A percentile compares a stretch with the other conserved stretches of the same genome.
Conservation (phyloP, 306 rosid species). For the Boehmeria nivea region DNA sequence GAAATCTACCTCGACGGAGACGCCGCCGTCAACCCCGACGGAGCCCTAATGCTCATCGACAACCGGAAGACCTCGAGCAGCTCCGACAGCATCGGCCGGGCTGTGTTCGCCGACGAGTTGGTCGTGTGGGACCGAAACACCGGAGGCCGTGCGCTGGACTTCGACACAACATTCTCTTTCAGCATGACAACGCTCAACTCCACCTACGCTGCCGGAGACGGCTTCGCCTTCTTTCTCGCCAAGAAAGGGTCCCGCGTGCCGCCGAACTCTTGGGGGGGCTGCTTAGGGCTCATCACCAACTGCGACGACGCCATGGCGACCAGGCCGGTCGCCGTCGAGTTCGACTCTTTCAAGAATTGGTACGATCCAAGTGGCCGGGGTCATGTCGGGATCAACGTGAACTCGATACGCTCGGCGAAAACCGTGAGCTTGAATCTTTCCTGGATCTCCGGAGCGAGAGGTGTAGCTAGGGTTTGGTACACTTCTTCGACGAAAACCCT, state of each 20-base stretch:
- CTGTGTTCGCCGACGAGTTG: neutral
- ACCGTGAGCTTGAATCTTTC: neutral
- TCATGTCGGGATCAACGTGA: constrained; percentile 41
- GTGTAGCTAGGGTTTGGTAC: neutral
- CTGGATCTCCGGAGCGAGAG: neutral
- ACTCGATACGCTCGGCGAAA: constrained; percentile 26
- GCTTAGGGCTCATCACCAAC: constrained; percentile 3
- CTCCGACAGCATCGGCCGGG: neutral
- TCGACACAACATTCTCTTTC: neutral
- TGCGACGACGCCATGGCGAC: too few relatives aligned
- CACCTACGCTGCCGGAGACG: neutral
- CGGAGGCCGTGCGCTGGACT: neutral
- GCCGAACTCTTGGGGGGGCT: neutral
- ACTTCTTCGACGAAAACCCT: neutral
- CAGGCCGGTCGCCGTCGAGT: too few relatives aligned
- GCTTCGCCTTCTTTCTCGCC: constrained; percentile 16
- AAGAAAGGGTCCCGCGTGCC: neutral
- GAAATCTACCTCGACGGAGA: neutral
- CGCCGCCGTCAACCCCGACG: neutral
- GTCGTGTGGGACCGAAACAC: neutral
- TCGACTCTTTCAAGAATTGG: constrained; percentile 26
- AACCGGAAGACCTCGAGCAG: neutral
- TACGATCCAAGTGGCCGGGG: constrained; percentile 23
- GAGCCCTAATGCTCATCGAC: too few relatives aligned
- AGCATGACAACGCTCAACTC: neutral